phyloP scores from a whole-genome alignment of 805 yeast species.

The Blastobotrys attinorum region DNA sequence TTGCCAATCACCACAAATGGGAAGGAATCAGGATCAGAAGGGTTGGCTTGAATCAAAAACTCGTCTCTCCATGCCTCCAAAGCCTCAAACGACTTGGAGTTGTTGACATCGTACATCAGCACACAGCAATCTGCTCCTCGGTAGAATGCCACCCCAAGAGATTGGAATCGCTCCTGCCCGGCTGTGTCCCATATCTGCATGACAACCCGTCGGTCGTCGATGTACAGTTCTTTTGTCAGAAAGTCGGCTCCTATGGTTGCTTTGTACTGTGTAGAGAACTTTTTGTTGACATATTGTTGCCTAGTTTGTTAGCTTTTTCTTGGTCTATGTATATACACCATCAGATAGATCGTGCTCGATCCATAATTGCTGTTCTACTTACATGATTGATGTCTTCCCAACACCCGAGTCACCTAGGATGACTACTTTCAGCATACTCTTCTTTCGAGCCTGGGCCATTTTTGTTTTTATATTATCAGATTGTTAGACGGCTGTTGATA shows the following conservation, averaged over 20 bases:
- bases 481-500: not conserved
- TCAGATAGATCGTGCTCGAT: too few species aligned
- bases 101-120: conserved; percentile 90
- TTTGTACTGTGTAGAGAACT: conserved; percentile 90
- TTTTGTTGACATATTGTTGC: conserved; percentile 91
- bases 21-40: conserved; percentile 87
- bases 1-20: conserved; percentile 95
- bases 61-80: conserved; percentile 92
- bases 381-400: conserved; percentile 91
- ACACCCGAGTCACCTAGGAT: conserved; percentile 96
- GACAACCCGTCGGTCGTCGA: conserved; percentile 77
- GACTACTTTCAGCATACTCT: conserved; percentile 57
- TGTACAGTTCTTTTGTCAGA: conserved; percentile 77
- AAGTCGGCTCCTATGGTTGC: conserved; percentile 98
- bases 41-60: conserved; percentile 87
- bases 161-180: conserved; percentile 96
- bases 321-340: not conserved
- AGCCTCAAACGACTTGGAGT: conserved; percentile 85
- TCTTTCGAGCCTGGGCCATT: conserved; percentile 21
- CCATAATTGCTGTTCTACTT: too few species aligned
- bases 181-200: conserved; percentile 95
- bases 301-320: conserved; percentile 4
- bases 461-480: not conserved
- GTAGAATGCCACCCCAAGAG: conserved; percentile 93
- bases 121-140: conserved; percentile 98